phyloP scores from a whole-genome alignment of 1,284 basidiomycete genomes.

The Cutaneotrichosporon sp. region DNA sequence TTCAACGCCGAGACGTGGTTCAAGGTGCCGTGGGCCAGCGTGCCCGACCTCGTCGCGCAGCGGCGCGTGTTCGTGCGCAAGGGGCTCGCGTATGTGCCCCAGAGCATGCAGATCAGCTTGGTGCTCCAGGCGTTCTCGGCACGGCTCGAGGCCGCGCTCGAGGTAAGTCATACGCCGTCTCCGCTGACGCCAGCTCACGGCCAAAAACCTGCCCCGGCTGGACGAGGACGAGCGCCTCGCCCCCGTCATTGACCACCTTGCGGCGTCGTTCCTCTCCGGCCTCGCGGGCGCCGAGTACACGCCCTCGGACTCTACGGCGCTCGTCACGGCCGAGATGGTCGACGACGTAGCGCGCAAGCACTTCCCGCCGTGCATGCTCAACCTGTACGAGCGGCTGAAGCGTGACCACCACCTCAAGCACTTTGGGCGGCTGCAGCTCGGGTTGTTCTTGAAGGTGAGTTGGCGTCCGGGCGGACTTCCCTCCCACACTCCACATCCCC shows the following conservation, averaged over 20 bases:
- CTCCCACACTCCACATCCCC: too few relatives aligned
- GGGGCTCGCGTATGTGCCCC: constrained; percentile 90
- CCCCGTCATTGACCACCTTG: constrained; percentile 89
- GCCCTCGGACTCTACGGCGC: constrained; percentile 56
- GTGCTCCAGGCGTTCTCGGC: constrained; percentile 84
- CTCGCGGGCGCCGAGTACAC: constrained; percentile 58
- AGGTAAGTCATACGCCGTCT: constrained; percentile 59
- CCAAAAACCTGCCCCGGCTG: constrained; percentile 84
- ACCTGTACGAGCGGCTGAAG: constrained; percentile 77
- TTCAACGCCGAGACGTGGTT: constrained; percentile 58
- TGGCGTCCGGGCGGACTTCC: too few relatives aligned
- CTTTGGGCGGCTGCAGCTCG: constrained; percentile 87
- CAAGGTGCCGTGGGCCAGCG: constrained; percentile 74
- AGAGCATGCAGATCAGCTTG: constrained; percentile 78
- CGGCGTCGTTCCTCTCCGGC: constrained; percentile 90
- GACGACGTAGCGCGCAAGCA: constrained; percentile 84
- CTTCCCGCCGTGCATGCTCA: constrained; percentile 95
- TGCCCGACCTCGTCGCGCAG: constrained; percentile 86
- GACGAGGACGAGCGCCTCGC: constrained; percentile 93
- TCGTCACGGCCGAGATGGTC: constrained; percentile 90
- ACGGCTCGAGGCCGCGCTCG: constrained; percentile 73
- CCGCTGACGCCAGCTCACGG: constrained; percentile 65
- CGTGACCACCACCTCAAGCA: constrained; percentile 88
- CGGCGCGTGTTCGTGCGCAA: constrained; percentile 76
- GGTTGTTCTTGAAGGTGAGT: constrained; percentile 87